Percentiles rank a stretch among this genome's conserved stretches.
These are phyloP conservation scores for Amauroascus verrucosus DNA, from an alignment of 2,329 filamentous ascomycete genomes.

Conservation along the genomic window DNA sequence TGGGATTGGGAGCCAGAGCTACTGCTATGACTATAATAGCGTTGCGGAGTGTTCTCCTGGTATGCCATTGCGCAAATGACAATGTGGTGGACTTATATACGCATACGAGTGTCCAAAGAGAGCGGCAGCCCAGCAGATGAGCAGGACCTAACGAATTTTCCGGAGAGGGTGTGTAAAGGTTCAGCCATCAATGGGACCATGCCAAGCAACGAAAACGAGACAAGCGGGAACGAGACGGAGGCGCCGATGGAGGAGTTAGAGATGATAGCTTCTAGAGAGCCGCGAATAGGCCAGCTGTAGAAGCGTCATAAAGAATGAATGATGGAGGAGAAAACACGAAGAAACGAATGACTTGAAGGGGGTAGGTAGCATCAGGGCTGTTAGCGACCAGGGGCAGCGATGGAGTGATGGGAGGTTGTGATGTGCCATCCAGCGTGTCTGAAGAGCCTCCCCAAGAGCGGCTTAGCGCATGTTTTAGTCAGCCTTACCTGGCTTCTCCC, in stretches of 20 bases:
- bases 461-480: constrained; percentile 4
- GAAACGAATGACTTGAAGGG: constrained; percentile 7
- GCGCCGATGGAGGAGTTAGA: neutral
- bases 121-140: neutral
- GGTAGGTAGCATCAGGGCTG: neutral
- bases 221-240: constrained; percentile 2
- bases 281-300: neutral
- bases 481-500: neutral
- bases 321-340: neutral
- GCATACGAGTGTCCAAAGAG: neutral
- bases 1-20: constrained; percentile 9
- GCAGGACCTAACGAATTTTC: constrained; percentile 1
- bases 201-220: constrained; percentile 10
- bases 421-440: neutral
- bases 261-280: neutral
- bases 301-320: neutral
- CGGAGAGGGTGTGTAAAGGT: neutral
- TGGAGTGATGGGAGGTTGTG: neutral
- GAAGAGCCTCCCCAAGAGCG: constrained; percentile 5
- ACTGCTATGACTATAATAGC: constrained; percentile 7
- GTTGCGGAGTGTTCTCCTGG: constrained; percentile 8
- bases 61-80: constrained; percentile 9
- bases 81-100: neutral
- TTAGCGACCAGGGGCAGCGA: neutral
- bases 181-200: constrained; percentile 5